phyloP scores from a whole-genome alignment of 1,284 basidiomycete genomes.

The Rhizoctonia solani region DNA sequence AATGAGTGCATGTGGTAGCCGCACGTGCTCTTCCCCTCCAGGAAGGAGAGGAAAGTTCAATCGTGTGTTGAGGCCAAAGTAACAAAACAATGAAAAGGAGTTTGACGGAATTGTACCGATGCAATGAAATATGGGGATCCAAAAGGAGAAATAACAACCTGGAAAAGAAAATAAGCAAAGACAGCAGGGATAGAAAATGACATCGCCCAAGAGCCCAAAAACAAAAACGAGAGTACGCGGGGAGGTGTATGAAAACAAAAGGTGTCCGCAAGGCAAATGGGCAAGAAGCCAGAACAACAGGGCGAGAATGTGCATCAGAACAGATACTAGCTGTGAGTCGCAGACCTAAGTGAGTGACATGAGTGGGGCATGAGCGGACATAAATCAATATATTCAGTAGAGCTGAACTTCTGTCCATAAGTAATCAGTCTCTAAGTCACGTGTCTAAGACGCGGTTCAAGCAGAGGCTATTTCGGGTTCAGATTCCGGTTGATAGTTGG shows the following conservation, averaged over 20 bases:
- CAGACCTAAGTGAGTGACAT: constrained; percentile 34
- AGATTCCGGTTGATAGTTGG: constrained; percentile 36
- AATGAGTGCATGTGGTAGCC: constrained; percentile 12
- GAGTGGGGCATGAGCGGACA: too few species aligned
- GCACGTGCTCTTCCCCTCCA: not conserved
- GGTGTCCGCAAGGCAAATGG: constrained; percentile 32
- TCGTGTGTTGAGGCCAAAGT: not conserved
- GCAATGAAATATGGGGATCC: constrained; percentile 6
- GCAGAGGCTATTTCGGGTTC: constrained; percentile 1
- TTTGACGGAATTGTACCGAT: constrained; percentile 6
- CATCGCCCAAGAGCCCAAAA: constrained; percentile 22
- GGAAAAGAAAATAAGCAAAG: not conserved
- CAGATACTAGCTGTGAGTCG: constrained; percentile 8
- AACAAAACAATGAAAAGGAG: not conserved
- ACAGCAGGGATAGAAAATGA: not conserved
- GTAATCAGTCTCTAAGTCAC: constrained; percentile 32
- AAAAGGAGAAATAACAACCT: not conserved
- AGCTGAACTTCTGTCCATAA: constrained; percentile 23
- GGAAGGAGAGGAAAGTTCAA: not conserved
- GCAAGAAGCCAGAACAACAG: constrained; percentile 3
- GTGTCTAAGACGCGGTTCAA: constrained; percentile 23
- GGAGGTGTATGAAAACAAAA: constrained; percentile 9
- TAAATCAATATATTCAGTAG: constrained; percentile 15
- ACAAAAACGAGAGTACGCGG: constrained; percentile 22
- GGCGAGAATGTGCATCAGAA: constrained; percentile 22